Conservation (phyloP, 2,329 filamentous ascomycete species). For the Fusarium odoratissimum region DNA sequence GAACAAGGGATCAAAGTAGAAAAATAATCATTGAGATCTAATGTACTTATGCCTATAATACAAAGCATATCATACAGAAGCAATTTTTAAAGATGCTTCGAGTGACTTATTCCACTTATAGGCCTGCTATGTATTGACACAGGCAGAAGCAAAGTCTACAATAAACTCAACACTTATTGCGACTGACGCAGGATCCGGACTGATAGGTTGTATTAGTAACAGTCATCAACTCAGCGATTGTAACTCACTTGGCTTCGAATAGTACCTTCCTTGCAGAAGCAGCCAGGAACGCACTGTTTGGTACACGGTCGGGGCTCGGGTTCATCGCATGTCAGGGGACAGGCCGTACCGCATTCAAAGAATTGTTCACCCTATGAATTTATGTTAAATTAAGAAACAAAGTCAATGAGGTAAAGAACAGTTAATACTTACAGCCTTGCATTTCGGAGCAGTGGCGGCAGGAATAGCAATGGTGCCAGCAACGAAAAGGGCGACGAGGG, state of each 20-base stretch:
- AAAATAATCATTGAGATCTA: too few relatives aligned
- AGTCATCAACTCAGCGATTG: fast-evolving
- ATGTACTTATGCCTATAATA: background rate
- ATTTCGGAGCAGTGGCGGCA: background rate
- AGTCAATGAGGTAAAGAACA: fast-evolving
- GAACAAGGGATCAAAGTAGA: too few relatives aligned
- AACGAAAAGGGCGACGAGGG: background rate
- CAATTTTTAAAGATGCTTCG: fast-evolving
- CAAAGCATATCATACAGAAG: background rate
- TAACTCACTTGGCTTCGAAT: background rate
- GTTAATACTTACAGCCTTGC: background rate
- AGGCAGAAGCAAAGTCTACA: background rate
- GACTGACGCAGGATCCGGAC: background rate
- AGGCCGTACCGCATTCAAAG: background rate
- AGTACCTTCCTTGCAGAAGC: background rate
- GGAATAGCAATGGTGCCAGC: background rate
- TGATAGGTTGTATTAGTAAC: fast-evolving
- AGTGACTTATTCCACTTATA: too few relatives aligned
- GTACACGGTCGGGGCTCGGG: background rate
- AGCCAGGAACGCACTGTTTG: background rate
- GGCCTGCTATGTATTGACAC: fast-evolving
- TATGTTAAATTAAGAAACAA: fast-evolving
- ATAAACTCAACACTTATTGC: background rate
- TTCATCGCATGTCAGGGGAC: background rate
- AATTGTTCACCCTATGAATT: background rate